Percentiles rank a stretch among this genome's conserved stretches.
phyloP scores from a whole-genome alignment of 345 rosid species.

The Eucalyptus cloeziana region DNA sequence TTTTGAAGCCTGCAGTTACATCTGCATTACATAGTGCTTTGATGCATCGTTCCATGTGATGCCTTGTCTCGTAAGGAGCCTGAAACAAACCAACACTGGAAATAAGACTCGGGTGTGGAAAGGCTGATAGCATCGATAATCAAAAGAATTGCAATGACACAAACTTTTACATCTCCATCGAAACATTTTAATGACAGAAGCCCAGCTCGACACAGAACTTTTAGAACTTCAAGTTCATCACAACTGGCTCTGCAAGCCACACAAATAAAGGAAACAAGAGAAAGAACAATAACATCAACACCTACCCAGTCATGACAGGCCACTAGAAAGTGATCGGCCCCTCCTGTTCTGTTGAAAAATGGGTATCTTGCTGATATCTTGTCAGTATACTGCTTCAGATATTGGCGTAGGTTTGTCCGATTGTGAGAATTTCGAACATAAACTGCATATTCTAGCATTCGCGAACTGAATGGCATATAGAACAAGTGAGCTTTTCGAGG shows the following conservation, averaged over 20 bases:
- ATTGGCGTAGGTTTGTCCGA: conserved; percentile 64
- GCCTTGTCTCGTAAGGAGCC: conserved; percentile 99
- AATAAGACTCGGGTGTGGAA: not conserved
- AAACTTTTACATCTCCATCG: not conserved
- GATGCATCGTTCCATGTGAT: conserved; percentile 95
- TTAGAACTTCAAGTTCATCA: not conserved
- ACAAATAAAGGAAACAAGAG: not conserved
- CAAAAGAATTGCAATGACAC: not conserved
- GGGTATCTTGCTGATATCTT: conserved; percentile 73
- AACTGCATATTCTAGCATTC: conserved; percentile 77
- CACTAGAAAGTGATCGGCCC: conserved; percentile 91
- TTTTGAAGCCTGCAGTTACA: conserved; percentile 69
- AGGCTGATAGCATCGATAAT: not conserved
- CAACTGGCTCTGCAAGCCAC: not conserved
- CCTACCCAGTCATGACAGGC: conserved; percentile 99
- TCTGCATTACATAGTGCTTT: conserved; percentile 97
- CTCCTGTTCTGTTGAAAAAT: conserved; percentile 83
- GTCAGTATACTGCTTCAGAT: conserved; percentile 63
- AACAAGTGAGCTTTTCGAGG: conserved; percentile 77
- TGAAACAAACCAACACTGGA: conserved; percentile 5
- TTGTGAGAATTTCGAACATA: conserved; percentile 91
- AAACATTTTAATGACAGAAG: not conserved
- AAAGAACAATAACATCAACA: not conserved
- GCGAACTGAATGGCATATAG: conserved; percentile 94
- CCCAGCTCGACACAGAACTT: not conserved